Evolutionary conservation across 257 asterid genomes (phyloP).

Genomic region (Nyctanthes arbortristis): DNA sequence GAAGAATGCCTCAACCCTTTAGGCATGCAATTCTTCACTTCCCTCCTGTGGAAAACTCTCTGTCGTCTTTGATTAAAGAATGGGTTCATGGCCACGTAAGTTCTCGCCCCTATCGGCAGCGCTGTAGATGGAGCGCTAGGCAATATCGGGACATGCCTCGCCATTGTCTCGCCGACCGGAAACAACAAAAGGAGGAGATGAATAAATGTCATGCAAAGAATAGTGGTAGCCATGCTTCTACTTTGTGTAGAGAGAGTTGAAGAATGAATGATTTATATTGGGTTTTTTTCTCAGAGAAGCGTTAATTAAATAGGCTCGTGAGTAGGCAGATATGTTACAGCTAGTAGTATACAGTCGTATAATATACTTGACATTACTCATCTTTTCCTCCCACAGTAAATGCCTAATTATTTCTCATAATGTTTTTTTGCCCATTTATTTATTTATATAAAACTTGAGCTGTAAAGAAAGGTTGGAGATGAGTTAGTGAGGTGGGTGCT

Average conservation of each 20-base stretch:
- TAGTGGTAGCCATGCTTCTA: slow-evolving; percentile 20
- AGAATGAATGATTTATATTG: not conserved
- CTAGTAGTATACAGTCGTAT: slow-evolving; percentile 33
- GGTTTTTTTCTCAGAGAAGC: slow-evolving; percentile 14
- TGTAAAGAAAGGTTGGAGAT: slow-evolving; percentile 6
- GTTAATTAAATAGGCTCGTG: slow-evolving; percentile 60
- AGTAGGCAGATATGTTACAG: slow-evolving; percentile 30
- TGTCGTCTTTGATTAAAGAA: slow-evolving; percentile 31
- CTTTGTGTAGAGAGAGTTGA: not conserved
- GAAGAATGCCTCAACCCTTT: slow-evolving; percentile 73
- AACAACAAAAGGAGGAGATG: slow-evolving; percentile 33
- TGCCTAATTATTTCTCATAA: too few relatives aligned
- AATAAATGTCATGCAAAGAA: slow-evolving; percentile 21
- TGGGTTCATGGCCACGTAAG: slow-evolving; percentile 32
- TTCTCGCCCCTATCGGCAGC: slow-evolving; percentile 26
- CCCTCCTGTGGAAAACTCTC: slow-evolving; percentile 28
- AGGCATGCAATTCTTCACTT: slow-evolving; percentile 69
- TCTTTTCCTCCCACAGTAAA: too few relatives aligned
- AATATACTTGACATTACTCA: too few relatives aligned
- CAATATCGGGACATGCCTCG: slow-evolving; percentile 53
- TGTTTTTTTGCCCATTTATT: too few relatives aligned
- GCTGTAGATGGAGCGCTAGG: slow-evolving; percentile 54
- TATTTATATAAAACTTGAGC: slow-evolving; percentile 8
- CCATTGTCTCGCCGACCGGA: slow-evolving; percentile 31
- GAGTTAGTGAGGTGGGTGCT: too few relatives aligned